These are phyloP conservation scores for Coniella lustricola DNA, from an alignment of 2,329 filamentous ascomycete species.

Conservation along the genomic window DNA sequence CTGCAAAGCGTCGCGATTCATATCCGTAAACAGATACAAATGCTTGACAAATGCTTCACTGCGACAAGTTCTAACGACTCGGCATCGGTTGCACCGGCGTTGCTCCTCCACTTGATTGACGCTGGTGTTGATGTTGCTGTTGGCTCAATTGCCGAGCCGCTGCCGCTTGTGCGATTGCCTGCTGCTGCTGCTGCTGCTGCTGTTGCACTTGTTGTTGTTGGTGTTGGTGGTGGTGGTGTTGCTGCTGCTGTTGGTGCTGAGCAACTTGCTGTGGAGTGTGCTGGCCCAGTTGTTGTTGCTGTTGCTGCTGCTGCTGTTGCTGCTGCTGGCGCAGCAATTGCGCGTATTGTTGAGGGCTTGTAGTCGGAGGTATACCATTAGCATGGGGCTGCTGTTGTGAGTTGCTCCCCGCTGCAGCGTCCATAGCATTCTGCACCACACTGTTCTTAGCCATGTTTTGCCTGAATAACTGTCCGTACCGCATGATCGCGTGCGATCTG, in stretches of 20 bases:
- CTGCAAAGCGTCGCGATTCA: too few species aligned
- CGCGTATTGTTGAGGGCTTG: slow-evolving; percentile 53
- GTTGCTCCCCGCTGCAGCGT: slow-evolving; percentile 44
- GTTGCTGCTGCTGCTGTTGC: slow-evolving; percentile 44
- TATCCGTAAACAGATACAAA: background rate
- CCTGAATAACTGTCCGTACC: slow-evolving; percentile 26
- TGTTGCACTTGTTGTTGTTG: background rate
- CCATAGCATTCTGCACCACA: slow-evolving; percentile 42
- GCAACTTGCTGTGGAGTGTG: background rate
- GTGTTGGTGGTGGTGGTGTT: slow-evolving; percentile 20
- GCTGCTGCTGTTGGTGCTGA: slow-evolving; percentile 25
- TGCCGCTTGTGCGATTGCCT: slow-evolving; percentile 23
- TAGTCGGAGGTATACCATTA: slow-evolving; percentile 40
- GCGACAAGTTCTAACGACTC: background rate
- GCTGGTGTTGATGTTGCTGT: slow-evolving; percentile 19
- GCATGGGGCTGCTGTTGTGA: slow-evolving; percentile 42
- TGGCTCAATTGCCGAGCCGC: slow-evolving; percentile 22
- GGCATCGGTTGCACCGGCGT: slow-evolving; percentile 12
- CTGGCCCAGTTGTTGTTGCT: slow-evolving; percentile 26
- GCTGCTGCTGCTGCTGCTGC: slow-evolving; percentile 4
- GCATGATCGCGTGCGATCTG: slow-evolving; percentile 44
- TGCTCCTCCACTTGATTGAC: slow-evolving; percentile 14
- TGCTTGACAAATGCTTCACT: too few species aligned
- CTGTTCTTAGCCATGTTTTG: slow-evolving; percentile 39
- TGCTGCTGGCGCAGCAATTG: slow-evolving; percentile 52